These are phyloP conservation scores for Fusarium euwallaceae DNA, from an alignment of 2,329 filamentous ascomycete species.

Conservation along the genomic window DNA sequence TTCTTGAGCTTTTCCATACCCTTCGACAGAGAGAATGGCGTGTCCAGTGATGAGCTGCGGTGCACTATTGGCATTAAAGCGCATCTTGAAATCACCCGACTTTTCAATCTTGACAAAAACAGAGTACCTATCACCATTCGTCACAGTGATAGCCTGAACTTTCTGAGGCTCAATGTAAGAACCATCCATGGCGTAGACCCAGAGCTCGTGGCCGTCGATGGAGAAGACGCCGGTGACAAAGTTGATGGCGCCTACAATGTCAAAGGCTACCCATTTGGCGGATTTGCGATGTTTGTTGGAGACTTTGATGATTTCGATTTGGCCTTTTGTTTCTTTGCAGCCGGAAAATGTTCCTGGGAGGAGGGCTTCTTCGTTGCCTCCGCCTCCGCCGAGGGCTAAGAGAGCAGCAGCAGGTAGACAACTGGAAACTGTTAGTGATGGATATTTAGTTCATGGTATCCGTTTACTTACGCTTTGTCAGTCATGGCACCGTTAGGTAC, in stretches of 20 bases:
- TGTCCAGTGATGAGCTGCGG: constrained; percentile 69
- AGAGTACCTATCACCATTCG: constrained; percentile 67
- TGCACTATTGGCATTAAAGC: constrained; percentile 61
- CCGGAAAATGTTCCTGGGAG: constrained; percentile 59
- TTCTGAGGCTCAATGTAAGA: constrained; percentile 66
- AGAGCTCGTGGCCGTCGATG: constrained; percentile 67
- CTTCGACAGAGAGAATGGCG: constrained; percentile 59
- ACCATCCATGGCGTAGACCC: constrained; percentile 67
- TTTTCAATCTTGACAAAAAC: constrained; percentile 62
- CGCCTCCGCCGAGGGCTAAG: constrained; percentile 50
- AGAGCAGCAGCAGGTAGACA: constrained; percentile 53
- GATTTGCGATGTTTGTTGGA: constrained; percentile 47
- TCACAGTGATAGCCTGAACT: constrained; percentile 61
- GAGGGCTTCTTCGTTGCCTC: constrained; percentile 53
- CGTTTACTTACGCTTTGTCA: constrained; percentile 54
- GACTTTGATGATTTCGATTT: constrained; percentile 58
- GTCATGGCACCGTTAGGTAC: constrained; percentile 53
- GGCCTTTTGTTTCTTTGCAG: constrained; percentile 62
- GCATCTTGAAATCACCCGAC: constrained; percentile 66
- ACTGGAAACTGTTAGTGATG: constrained; percentile 22
- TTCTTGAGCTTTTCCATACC: constrained; percentile 33
- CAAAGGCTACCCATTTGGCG: constrained; percentile 64
- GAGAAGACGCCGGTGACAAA: constrained; percentile 60
- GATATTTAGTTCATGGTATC: fast-evolving
- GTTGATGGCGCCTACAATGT: constrained; percentile 66